Evolutionary conservation across 306 rosid species (phyloP).

Genomic region (Cucumis hystrix): DNA sequence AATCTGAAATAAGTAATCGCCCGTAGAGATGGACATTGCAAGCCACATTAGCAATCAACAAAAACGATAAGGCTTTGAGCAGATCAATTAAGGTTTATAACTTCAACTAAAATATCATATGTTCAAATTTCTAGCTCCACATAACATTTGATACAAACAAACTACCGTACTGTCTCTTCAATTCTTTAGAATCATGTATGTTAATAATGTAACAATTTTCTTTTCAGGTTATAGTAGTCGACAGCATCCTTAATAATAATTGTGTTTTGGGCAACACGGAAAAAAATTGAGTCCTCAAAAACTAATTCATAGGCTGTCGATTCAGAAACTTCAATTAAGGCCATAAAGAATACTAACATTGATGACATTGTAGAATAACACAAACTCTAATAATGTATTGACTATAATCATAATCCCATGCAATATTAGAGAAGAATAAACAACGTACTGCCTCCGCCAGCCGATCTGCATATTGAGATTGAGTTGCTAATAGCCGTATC

Average conservation of each 20-base stretch:
- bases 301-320: not conserved
- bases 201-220: not conserved
- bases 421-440: not conserved
- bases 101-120: not conserved
- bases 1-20: conserved; percentile 33
- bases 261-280: not conserved
- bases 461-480: conserved; percentile 83
- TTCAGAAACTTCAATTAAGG: not conserved
- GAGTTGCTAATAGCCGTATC: conserved; percentile 81
- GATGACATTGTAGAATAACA: not conserved
- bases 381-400: not conserved
- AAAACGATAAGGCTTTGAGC: not conserved
- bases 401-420: not conserved
- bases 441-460: conserved; percentile 71
- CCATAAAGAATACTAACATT: not conserved
- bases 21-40: not conserved
- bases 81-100: not conserved
- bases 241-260: not conserved
- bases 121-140: not conserved
- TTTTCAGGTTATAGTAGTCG: not conserved
- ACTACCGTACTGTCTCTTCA: not conserved
- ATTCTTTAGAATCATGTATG: not conserved
- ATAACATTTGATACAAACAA: not conserved
- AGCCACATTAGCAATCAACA: not conserved
- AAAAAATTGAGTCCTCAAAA: not conserved